Percentiles rank a stretch among this genome's conserved stretches.
Evolutionary conservation across 805 yeast genomes (phyloP).

Genomic region (Torulaspora delbrueckii): DNA sequence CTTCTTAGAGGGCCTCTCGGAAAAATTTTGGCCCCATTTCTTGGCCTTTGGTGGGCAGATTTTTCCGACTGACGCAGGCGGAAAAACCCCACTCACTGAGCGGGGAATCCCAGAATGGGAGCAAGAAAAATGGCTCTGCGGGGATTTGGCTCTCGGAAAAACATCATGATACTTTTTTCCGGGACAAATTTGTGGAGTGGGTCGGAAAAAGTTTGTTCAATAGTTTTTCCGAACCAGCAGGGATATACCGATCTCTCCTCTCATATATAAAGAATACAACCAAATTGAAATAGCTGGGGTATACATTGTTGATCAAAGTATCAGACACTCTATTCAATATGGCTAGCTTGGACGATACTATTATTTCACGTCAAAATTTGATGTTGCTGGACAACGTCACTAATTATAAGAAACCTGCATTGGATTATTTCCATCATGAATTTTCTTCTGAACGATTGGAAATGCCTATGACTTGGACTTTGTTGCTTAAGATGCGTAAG

Average conservation of each 20-base stretch:
- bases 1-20: neutral
- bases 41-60: neutral
- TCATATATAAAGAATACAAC: neutral
- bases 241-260: neutral
- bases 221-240: conserved; percentile 2
- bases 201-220: conserved; percentile 5
- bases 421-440: conserved; percentile 31
- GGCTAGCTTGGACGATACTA: conserved; percentile 33
- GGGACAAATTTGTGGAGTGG: conserved; percentile 1
- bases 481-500: conserved; percentile 42
- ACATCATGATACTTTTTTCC: neutral
- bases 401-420: conserved; percentile 27
- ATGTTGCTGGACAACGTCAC: conserved; percentile 33
- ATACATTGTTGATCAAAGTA: neutral
- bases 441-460: conserved; percentile 16
- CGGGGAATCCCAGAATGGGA: neutral
- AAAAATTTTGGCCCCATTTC: too few species aligned
- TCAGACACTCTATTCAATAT: conserved; percentile 5
- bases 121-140: neutral
- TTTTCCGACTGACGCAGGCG: neutral
- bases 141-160: neutral
- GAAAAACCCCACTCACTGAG: neutral
- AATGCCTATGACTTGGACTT: conserved; percentile 33
- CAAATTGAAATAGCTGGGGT: neutral
- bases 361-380: conserved; percentile 28